These are phyloP conservation scores for Annulohypoxylon nitens DNA, from an alignment of 495 filamentous ascomycete species.

Conservation along the genomic window DNA sequence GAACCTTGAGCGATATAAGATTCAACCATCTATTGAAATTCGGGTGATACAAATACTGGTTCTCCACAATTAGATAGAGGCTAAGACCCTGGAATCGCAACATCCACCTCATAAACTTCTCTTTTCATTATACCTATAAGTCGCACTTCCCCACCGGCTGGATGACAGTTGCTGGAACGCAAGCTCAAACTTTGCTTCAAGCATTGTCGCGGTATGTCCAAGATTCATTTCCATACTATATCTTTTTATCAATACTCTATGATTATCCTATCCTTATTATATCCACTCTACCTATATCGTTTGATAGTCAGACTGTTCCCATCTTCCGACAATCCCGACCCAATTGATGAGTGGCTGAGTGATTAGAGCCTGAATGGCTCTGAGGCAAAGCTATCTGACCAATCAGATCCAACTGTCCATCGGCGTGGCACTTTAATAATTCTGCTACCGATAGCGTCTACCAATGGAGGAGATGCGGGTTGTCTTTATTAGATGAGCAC, in stretches of 20 bases:
- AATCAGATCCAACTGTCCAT: constrained; percentile 28
- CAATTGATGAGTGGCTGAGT: constrained; percentile 25
- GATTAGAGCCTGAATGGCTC: constrained; percentile 35
- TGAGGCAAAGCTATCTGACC: constrained; percentile 16
- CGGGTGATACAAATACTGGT: background rate
- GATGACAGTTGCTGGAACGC: constrained; percentile 26
- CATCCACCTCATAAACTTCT: background rate
- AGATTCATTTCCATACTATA: background rate
- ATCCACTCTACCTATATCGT: constrained; percentile 8
- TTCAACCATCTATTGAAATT: background rate
- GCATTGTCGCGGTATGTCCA: constrained; percentile 31
- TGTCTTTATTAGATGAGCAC: constrained; percentile 24
- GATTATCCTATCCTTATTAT: background rate
- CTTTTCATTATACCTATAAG: background rate
- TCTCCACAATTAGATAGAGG: background rate
- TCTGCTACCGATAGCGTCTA: constrained; percentile 18
- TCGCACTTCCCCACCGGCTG: background rate
- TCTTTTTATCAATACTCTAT: constrained; percentile 5
- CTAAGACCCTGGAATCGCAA: background rate
- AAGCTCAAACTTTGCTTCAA: constrained; percentile 8
- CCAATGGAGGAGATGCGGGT: constrained; percentile 24
- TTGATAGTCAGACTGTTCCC: background rate
- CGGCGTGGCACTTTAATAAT: constrained; percentile 39
- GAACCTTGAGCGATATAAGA: constrained; percentile 4
- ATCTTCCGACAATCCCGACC: constrained; percentile 36